A percentile compares a stretch with the other conserved stretches of the same genome.
phyloP scores from a whole-genome alignment of 805 yeast genomes.

The Myxozyma neglecta region DNA sequence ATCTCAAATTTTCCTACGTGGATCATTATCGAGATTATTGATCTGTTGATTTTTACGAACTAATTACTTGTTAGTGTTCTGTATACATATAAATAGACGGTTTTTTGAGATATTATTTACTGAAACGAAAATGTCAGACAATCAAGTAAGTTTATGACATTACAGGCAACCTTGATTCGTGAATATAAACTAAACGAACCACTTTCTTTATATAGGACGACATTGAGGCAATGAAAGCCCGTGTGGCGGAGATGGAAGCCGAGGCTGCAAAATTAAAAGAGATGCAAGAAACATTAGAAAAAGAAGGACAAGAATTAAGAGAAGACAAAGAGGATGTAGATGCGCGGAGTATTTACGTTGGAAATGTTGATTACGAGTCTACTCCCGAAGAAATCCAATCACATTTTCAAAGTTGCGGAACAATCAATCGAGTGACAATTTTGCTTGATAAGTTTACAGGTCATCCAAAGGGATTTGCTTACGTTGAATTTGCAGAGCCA shows the following conservation, averaged over 20 bases:
- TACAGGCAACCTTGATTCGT: too few relatives aligned
- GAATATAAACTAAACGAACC: too few relatives aligned
- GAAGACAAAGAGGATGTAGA: conserved; percentile 68
- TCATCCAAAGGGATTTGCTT: conserved; percentile 79
- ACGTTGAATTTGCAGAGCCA: conserved; percentile 74
- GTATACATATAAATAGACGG: not conserved
- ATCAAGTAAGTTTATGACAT: conserved; percentile 9
- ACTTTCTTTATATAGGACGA: conserved; percentile 15
- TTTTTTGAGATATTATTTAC: not conserved
- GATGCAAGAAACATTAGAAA: conserved; percentile 52
- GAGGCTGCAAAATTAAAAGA: conserved; percentile 64
- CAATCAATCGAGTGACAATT: conserved; percentile 77
- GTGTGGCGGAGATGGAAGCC: conserved; percentile 57
- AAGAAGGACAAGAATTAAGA: conserved; percentile 44
- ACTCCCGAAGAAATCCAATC: conserved; percentile 78
- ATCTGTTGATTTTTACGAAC: too few relatives aligned
- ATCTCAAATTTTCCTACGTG: not conserved
- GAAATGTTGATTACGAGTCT: conserved; percentile 78
- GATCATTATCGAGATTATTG: too few relatives aligned
- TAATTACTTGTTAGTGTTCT: too few relatives aligned
- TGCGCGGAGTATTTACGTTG: conserved; percentile 74
- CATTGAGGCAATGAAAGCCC: conserved; percentile 42
- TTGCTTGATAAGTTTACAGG: conserved; percentile 72
- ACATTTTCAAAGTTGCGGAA: conserved; percentile 68
- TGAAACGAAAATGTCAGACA: conserved; percentile 10